These are phyloP conservation scores for Arabidopsis lyrata DNA, from an alignment of 441 rosid species.

Conservation along the genomic window DNA sequence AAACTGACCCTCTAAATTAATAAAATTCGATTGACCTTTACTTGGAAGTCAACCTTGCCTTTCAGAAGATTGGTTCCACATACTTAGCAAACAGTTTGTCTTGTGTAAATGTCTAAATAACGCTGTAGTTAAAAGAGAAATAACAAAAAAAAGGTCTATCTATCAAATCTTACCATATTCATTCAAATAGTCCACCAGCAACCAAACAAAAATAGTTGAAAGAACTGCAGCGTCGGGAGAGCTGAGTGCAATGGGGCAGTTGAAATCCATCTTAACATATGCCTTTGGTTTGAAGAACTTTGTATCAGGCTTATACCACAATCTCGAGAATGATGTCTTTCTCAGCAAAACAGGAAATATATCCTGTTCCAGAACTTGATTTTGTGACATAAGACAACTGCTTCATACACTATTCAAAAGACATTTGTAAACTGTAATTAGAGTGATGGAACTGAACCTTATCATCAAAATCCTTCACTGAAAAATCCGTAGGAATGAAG, in stretches of 20 bases:
- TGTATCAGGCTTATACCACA: conserved; percentile 96
- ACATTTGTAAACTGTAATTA: conserved; percentile 7
- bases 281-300: conserved; percentile 84
- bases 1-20: neutral
- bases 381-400: neutral
- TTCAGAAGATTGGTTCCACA: neutral
- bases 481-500: conserved; percentile 83
- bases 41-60: neutral
- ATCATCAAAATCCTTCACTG: conserved; percentile 60
- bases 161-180: conserved; percentile 70
- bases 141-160: neutral
- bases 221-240: conserved; percentile 80
- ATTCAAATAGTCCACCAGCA: conserved; percentile 88
- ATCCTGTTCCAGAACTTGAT: conserved; percentile 38
- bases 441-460: conserved; percentile 56
- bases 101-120: neutral
- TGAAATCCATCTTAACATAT: conserved; percentile 71
- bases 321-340: conserved; percentile 66
- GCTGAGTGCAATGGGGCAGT: conserved; percentile 68
- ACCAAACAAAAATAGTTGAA: conserved; percentile 63
- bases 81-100: neutral
- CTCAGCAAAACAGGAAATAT: conserved; percentile 70
- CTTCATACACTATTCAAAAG: neutral
- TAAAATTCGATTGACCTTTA: neutral
- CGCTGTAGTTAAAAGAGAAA: neutral